Evolutionary conservation across 163 green algal species (phyloP).

Genomic region (Scenedesmus sp.): DNA sequence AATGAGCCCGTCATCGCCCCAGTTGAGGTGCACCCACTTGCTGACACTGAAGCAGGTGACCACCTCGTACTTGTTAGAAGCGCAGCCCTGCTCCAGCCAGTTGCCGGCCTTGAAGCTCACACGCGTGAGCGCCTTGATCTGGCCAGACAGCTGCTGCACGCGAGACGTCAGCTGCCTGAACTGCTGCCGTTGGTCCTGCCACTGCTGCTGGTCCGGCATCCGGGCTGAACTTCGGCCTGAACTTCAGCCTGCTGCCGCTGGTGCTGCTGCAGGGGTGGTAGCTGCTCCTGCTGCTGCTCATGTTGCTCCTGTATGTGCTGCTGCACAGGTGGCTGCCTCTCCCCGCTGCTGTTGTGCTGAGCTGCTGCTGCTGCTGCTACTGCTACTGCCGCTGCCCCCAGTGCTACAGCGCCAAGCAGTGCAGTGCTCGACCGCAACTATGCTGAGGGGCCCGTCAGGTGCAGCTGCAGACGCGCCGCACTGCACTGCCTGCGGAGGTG

Average conservation of each 20-base stretch:
- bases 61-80: constrained; percentile 59
- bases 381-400: constrained; percentile 27
- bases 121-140: constrained; percentile 48
- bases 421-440: constrained; percentile 25
- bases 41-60: constrained; percentile 81
- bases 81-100: constrained; percentile 50
- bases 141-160: constrained; percentile 24
- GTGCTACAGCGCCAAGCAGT: constrained; percentile 2
- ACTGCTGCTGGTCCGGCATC: constrained; percentile 21
- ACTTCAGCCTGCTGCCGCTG: constrained; percentile 14
- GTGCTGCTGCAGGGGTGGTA: background rate
- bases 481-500: background rate
- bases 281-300: constrained; percentile 7
- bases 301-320: background rate
- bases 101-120: constrained; percentile 53
- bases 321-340: background rate
- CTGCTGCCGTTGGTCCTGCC: background rate
- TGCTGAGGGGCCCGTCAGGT: constrained; percentile 3
- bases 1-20: constrained; percentile 87
- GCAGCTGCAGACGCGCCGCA: background rate
- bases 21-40: constrained; percentile 97
- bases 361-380: background rate
- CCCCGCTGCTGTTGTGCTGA: background rate
- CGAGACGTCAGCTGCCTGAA: constrained; percentile 35
- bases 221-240: constrained; percentile 50